A percentile compares a stretch with the other conserved stretches of the same genome.
phyloP scores from a whole-genome alignment of 2,329 filamentous ascomycete genomes.

The Cytospora mali region DNA sequence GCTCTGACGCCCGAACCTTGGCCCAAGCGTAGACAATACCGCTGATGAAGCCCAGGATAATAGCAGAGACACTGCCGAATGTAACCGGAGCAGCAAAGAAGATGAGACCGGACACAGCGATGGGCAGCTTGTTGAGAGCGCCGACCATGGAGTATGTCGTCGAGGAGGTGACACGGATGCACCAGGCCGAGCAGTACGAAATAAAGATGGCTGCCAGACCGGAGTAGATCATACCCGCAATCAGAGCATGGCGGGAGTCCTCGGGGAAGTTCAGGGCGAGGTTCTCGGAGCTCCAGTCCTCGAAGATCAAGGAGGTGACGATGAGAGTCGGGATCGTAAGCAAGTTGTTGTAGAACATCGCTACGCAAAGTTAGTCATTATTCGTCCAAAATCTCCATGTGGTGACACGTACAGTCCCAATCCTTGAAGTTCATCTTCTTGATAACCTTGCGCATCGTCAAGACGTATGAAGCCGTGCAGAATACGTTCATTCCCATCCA shows the following conservation, averaged over 20 bases:
- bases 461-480: conserved; percentile 85
- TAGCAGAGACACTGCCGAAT: conserved; percentile 87
- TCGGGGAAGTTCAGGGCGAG: conserved; percentile 83
- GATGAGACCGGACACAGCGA: conserved; percentile 86
- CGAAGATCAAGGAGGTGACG: conserved; percentile 75
- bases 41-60: conserved; percentile 86
- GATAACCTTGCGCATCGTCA: conserved; percentile 97
- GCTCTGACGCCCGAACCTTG: conserved; percentile 77
- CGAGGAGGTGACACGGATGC: conserved; percentile 93
- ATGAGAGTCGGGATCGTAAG: conserved; percentile 92
- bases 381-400: conserved; percentile 27
- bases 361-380: conserved; percentile 52
- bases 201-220: conserved; percentile 94
- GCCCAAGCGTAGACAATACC: conserved; percentile 88
- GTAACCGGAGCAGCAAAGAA: conserved; percentile 97
- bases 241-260: conserved; percentile 76
- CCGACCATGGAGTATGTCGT: conserved; percentile 99
- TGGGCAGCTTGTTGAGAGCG: conserved; percentile 95
- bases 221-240: conserved; percentile 90
- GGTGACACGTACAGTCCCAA: conserved; percentile 84
- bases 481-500: conserved; percentile 99
- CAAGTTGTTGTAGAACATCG: conserved; percentile 99
- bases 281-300: conserved; percentile 91
- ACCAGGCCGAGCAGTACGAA: conserved; percentile 99
- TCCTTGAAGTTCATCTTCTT: conserved; percentile 99